A percentile compares a stretch with the other conserved stretches of the same genome.
phyloP scores from a whole-genome alignment of 2,329 filamentous ascomycete species.

The Colletotrichum phormii region DNA sequence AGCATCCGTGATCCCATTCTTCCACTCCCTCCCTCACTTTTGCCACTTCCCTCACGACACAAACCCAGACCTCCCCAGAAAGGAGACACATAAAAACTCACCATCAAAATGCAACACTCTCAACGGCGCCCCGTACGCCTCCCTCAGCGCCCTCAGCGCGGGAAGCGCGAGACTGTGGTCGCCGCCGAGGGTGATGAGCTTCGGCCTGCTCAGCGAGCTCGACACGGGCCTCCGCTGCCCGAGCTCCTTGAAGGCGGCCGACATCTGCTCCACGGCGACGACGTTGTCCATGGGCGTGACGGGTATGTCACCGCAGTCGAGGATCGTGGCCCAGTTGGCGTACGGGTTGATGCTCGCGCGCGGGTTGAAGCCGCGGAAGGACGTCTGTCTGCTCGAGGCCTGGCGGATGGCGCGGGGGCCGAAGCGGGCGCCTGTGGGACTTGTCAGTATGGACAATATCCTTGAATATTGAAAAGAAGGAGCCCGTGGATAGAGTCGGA shows the following conservation, averaged over 20 bases:
- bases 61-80: no score
- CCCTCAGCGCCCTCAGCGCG: slow-evolving; percentile 73
- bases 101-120: slow-evolving; percentile 81
- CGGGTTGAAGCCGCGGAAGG: slow-evolving; percentile 82
- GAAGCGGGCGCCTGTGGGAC: slow-evolving; percentile 74
- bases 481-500: no score
- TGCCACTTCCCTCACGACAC: background rate
- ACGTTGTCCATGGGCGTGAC: slow-evolving; percentile 88
- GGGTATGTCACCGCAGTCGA: slow-evolving; percentile 93
- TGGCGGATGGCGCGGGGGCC: slow-evolving; percentile 89
- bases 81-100: slow-evolving; percentile 3
- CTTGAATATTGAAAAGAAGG: no score
- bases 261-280: slow-evolving; percentile 86
- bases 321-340: slow-evolving; percentile 78
- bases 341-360: slow-evolving; percentile 88
- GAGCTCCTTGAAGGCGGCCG: slow-evolving; percentile 80
- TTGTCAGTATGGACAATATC: background rate
- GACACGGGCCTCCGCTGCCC: slow-evolving; percentile 52
- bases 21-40: background rate
- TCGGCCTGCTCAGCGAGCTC: slow-evolving; percentile 53
- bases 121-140: slow-evolving; percentile 71
- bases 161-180: slow-evolving; percentile 80
- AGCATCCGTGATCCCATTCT: background rate
- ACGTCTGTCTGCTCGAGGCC: slow-evolving; percentile 83
- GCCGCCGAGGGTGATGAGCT: slow-evolving; percentile 77